These are phyloP conservation scores for Plasmodium fragile DNA, from an alignment of 169 alveolate species.

Conservation along the genomic window DNA sequence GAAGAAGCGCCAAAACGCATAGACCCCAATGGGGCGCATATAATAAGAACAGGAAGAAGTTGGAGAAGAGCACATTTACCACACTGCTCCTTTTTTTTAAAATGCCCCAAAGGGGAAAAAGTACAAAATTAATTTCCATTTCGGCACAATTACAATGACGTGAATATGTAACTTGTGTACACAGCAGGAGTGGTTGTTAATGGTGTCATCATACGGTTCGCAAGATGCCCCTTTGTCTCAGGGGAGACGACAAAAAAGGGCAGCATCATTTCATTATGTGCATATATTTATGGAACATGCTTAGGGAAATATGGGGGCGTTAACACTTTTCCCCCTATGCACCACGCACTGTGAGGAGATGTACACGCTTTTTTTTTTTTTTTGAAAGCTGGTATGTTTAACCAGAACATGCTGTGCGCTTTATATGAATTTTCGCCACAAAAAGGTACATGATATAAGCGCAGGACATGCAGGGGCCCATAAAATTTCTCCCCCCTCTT, in stretches of 20 bases:
- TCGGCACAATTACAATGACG: not conserved
- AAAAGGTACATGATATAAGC: not conserved
- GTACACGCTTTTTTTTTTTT: not conserved
- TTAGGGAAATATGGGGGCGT: not conserved
- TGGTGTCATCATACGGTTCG: not conserved
- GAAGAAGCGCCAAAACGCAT: constrained; percentile 32
- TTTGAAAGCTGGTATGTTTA: not conserved
- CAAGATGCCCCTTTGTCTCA: not conserved
- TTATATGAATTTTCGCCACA: not conserved
- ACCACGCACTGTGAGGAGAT: not conserved
- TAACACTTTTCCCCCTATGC: not conserved
- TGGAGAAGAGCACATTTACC: not conserved
- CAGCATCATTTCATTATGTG: not conserved
- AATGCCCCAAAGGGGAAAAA: not conserved
- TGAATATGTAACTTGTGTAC: not conserved
- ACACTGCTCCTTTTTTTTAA: not conserved
- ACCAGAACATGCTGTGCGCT: not conserved
- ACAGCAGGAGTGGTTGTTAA: not conserved
- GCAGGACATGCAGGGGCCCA: not conserved
- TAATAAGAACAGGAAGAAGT: too few relatives aligned
- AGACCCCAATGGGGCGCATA: not conserved
- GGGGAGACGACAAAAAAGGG: not conserved
- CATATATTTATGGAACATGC: not conserved
- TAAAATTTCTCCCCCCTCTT: not conserved
- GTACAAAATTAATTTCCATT: not conserved